These are phyloP conservation scores for Phytophthora fragariae DNA, from an alignment of 352 stramenopile species.

Conservation along the genomic window DNA sequence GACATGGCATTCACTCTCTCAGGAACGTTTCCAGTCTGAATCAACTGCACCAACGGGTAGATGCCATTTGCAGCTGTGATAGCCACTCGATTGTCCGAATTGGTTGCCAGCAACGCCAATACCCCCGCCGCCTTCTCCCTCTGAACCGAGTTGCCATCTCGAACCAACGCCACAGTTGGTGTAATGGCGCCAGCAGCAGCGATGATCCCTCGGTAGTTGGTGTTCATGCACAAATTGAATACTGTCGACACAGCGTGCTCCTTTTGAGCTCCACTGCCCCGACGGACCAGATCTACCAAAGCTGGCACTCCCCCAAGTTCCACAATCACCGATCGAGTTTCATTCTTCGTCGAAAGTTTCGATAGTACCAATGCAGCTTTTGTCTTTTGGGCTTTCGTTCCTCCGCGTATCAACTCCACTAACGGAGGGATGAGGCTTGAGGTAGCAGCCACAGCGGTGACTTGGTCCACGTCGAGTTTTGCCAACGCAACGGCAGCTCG, in stretches of 20 bases:
- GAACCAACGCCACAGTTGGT: constrained; percentile 16
- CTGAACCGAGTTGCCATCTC: constrained; percentile 8
- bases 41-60: constrained; percentile 7
- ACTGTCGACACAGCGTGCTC: constrained; percentile 13
- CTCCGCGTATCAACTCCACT: constrained; percentile 5
- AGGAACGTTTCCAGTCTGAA: background rate
- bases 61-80: constrained; percentile 11
- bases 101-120: constrained; percentile 18
- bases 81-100: constrained; percentile 1
- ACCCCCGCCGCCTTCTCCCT: constrained; percentile 27
- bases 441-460: background rate
- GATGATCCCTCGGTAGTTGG: constrained; percentile 11
- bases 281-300: constrained; percentile 15
- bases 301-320: constrained; percentile 8
- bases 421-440: constrained; percentile 3
- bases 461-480: background rate
- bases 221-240: constrained; percentile 16
- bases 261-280: constrained; percentile 8
- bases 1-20: constrained; percentile 14
- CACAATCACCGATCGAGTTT: constrained; percentile 4
- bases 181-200: constrained; percentile 2
- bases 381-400: constrained; percentile 17
- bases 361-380: constrained; percentile 15
- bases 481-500: background rate
- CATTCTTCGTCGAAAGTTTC: constrained; percentile 13